phyloP scores from a whole-genome alignment of 306 rosid genomes.

The Fragaria iinumae region DNA sequence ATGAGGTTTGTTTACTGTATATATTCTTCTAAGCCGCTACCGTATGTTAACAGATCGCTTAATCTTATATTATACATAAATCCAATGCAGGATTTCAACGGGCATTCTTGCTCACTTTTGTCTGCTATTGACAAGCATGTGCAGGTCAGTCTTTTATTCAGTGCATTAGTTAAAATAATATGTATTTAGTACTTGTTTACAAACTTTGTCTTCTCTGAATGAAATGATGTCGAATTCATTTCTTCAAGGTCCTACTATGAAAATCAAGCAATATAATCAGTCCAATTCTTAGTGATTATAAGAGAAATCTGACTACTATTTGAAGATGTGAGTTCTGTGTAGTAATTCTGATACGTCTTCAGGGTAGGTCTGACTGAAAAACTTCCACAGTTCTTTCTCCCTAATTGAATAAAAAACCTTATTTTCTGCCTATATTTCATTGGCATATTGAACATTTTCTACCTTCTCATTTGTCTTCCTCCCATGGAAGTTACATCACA shows the following conservation, averaged over 20 bases:
- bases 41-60: conserved; percentile 2
- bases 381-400: neutral
- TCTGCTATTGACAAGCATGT: conserved; percentile 25
- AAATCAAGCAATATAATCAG: conserved; percentile 22
- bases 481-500: conserved; percentile 25
- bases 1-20: conserved; percentile 39
- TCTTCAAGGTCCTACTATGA: conserved; percentile 13
- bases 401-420: conserved; percentile 8
- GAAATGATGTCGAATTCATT: conserved; percentile 3
- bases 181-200: neutral
- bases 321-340: conserved; percentile 4
- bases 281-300: conserved; percentile 8
- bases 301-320: neutral
- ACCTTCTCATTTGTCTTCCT: conserved; percentile 20
- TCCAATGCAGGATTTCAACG: conserved; percentile 42
- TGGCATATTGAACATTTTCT: neutral
- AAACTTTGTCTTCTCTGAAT: neutral
- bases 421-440: neutral
- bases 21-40: conserved; percentile 11
- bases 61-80: conserved; percentile 12
- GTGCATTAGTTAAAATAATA: neutral
- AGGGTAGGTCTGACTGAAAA: conserved; percentile 3
- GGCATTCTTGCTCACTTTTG: conserved; percentile 28
- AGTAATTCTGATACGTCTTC: conserved; percentile 13
- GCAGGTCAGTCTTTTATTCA: conserved; percentile 18